Evolutionary conservation across 768 basidiomycete species (phyloP).

Genomic region (Serendipita sp.): DNA sequence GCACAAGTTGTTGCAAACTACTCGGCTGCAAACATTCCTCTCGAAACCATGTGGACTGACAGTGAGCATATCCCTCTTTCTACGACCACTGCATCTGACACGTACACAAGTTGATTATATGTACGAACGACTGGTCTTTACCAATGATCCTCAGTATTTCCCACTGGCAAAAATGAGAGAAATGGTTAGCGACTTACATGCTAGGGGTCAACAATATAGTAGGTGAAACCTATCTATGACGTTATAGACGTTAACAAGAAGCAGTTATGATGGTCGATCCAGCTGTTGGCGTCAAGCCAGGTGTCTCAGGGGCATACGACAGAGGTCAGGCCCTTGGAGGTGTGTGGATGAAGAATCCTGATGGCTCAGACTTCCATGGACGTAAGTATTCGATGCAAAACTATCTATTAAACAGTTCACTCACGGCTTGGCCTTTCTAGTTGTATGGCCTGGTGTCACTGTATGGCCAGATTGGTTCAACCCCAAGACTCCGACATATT

Average conservation of each 20-base stretch:
- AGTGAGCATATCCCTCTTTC: constrained; percentile 15
- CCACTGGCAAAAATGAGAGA: too few species aligned
- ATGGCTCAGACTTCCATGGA: too few species aligned
- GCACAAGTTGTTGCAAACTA: constrained; percentile 48
- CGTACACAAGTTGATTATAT: constrained; percentile 32
- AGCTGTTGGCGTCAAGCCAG: too few species aligned
- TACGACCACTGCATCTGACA: neutral
- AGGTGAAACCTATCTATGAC: constrained; percentile 12
- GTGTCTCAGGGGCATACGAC: too few species aligned
- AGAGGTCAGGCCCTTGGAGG: too few species aligned
- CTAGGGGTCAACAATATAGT: constrained; percentile 44
- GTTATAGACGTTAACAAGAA: constrained; percentile 49
- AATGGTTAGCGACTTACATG: constrained; percentile 31
- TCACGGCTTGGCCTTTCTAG: constrained; percentile 22
- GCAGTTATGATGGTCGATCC: too few species aligned
- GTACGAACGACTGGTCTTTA: constrained; percentile 51
- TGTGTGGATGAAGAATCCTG: too few species aligned
- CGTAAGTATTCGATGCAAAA: neutral
- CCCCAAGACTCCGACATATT: constrained; percentile 35
- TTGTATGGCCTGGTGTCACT: constrained; percentile 54
- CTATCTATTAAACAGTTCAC: neutral
- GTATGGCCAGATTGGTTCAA: constrained; percentile 51
- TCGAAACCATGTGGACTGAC: constrained; percentile 71
- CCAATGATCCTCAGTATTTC: constrained; percentile 42
- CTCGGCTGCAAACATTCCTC: constrained; percentile 42